Evolutionary conservation across 257 asterid species (phyloP).

Genomic region (Nyctanthes arbortristis): DNA sequence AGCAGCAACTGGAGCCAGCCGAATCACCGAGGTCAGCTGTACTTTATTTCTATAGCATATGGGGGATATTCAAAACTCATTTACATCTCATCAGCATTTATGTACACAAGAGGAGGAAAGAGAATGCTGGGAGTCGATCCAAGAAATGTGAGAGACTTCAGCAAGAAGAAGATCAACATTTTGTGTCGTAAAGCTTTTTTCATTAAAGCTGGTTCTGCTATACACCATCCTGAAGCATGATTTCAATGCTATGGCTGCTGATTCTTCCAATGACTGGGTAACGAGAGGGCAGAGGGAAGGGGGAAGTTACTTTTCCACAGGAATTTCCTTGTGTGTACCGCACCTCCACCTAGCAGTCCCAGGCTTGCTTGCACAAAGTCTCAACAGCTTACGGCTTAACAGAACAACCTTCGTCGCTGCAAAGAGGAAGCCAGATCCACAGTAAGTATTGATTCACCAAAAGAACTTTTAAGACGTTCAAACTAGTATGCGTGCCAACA

Average conservation of each 20-base stretch:
- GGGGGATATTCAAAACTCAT: too few relatives aligned
- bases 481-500: neutral
- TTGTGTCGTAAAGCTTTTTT: slow-evolving; percentile 9
- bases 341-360: slow-evolving; percentile 16
- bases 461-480: neutral
- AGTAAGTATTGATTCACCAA: neutral
- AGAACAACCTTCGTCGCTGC: slow-evolving; percentile 13
- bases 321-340: slow-evolving; percentile 5
- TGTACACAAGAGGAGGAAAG: too few relatives aligned
- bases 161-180: neutral
- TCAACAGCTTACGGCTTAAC: slow-evolving; percentile 1
- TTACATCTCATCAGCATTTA: too few relatives aligned
- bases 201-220: too few relatives aligned
- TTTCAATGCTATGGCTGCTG: slow-evolving; percentile 15
- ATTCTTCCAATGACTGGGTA: slow-evolving; percentile 5
- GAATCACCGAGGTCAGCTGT: too few relatives aligned
- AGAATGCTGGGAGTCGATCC: too few relatives aligned
- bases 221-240: slow-evolving; percentile 11
- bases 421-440: neutral
- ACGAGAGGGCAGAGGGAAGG: neutral
- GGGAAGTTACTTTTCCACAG: neutral
- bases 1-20: too few relatives aligned
- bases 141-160: slow-evolving; percentile 7
- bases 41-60: too few relatives aligned
- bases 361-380: neutral